Conservation (phyloP, 306 rosid genomes). For the Casuarina equisetifolia region DNA sequence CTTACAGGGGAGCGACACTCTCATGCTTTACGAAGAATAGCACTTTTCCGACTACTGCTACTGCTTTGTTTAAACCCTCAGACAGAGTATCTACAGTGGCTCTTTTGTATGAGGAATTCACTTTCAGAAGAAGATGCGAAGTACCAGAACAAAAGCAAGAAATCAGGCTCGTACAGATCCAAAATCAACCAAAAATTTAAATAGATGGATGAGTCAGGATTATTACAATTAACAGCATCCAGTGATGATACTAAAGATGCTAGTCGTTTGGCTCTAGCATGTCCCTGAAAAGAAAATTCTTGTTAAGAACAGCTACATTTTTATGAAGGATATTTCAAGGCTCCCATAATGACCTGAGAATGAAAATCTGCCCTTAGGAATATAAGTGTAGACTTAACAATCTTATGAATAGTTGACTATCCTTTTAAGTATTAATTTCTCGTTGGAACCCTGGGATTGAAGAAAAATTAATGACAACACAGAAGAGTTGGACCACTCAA, state of each 20-base stretch:
- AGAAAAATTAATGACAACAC: neutral
- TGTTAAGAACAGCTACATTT: constrained; percentile 24
- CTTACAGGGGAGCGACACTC: constrained; percentile 77
- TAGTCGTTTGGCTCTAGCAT: constrained; percentile 63
- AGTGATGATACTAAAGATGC: constrained; percentile 58
- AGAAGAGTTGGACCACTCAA: neutral
- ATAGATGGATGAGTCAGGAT: constrained; percentile 24
- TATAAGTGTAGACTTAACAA: neutral
- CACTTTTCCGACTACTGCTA: constrained; percentile 77
- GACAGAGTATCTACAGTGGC: constrained; percentile 55
- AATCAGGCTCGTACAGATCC: constrained; percentile 16
- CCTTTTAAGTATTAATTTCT: neutral
- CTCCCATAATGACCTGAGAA: neutral
- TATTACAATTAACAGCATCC: constrained; percentile 61
- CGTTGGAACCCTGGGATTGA: neutral
- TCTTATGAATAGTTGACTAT: neutral
- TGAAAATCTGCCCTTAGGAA: neutral
- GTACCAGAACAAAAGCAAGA: neutral
- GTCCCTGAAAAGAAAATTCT: constrained; percentile 50
- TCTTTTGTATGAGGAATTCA: constrained; percentile 53
- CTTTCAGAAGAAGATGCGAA: constrained; percentile 36
- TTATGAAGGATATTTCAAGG: neutral
- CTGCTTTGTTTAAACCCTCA: constrained; percentile 79
- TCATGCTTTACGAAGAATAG: constrained; percentile 74
- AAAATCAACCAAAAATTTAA: constrained; percentile 18